Evolutionary conservation across 345 rosid genomes (phyloP).

Genomic region (Eucalyptus pauciflora): DNA sequence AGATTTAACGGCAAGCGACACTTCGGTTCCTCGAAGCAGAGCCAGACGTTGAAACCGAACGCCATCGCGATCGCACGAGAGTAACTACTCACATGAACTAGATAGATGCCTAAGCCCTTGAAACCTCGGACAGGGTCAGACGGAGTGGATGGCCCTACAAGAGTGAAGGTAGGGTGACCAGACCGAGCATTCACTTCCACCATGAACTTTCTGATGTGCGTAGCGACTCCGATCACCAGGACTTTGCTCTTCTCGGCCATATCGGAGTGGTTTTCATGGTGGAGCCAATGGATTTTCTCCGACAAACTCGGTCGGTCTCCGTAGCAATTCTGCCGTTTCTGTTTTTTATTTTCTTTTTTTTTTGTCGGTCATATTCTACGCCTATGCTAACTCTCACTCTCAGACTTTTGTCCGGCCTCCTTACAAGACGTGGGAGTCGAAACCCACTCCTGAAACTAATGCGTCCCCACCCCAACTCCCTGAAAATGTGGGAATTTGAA

Average conservation of each 20-base stretch:
- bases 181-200: background rate
- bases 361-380: no score
- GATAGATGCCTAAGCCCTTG: background rate
- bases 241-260: background rate
- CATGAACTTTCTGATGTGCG: conserved; percentile 2
- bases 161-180: conserved; percentile 1
- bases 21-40: background rate
- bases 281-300: background rate
- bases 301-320: background rate
- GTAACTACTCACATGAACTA: background rate
- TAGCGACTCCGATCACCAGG: background rate
- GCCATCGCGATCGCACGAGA: background rate
- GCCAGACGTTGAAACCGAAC: background rate
- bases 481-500: no score
- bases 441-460: no score
- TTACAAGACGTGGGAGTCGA: no score
- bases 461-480: no score
- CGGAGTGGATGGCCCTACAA: background rate
- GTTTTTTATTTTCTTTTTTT: background rate
- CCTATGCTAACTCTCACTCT: no score
- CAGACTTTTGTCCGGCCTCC: no score
- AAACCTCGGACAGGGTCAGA: background rate
- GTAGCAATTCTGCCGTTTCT: background rate
- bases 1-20: background rate
- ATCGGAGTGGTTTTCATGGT: background rate